These are phyloP conservation scores for Ceratocystis cacaofunesta DNA, from an alignment of 2,329 filamentous ascomycete genomes.

Conservation along the genomic window DNA sequence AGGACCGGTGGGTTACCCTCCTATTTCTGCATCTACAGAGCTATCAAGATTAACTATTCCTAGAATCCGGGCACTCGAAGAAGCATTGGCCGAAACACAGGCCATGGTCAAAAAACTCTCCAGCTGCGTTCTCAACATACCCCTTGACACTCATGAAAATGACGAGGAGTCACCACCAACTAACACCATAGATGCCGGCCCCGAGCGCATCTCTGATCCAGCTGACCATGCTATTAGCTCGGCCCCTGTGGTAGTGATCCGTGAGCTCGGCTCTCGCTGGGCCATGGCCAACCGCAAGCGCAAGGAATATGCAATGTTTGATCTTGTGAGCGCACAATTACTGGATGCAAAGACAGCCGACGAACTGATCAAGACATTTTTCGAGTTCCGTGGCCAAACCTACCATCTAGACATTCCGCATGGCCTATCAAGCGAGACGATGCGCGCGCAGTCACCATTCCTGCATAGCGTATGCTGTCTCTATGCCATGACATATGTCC, in stretches of 20 bases:
- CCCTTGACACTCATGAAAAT: constrained; percentile 5
- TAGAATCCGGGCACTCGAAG: constrained; percentile 14
- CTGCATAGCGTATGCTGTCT: constrained; percentile 29
- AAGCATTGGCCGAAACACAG: constrained; percentile 11
- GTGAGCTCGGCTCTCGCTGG: constrained; percentile 15
- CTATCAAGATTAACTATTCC: background rate
- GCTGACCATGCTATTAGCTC: constrained; percentile 16
- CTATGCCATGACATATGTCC: constrained; percentile 26
- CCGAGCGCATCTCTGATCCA: constrained; percentile 15
- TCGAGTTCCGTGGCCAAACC: constrained; percentile 15
- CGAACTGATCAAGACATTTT: constrained; percentile 15
- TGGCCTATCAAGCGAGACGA: constrained; percentile 17
- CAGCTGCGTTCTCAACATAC: constrained; percentile 6
- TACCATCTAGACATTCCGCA: constrained; percentile 16
- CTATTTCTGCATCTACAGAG: background rate
- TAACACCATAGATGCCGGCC: constrained; percentile 6
- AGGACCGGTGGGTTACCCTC: constrained; percentile 7
- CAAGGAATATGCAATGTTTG: constrained; percentile 17
- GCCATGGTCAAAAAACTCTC: constrained; percentile 9
- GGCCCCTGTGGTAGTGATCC: constrained; percentile 15
- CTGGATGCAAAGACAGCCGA: constrained; percentile 14
- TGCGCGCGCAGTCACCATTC: constrained; percentile 26
- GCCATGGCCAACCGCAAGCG: constrained; percentile 16
- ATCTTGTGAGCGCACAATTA: constrained; percentile 7
- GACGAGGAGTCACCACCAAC: background rate